Evolutionary conservation across 2,329 filamentous ascomycete species (phyloP), one percentile per base, ranked within the genome.

Genomic region (Talaromyces sp.): DNA sequence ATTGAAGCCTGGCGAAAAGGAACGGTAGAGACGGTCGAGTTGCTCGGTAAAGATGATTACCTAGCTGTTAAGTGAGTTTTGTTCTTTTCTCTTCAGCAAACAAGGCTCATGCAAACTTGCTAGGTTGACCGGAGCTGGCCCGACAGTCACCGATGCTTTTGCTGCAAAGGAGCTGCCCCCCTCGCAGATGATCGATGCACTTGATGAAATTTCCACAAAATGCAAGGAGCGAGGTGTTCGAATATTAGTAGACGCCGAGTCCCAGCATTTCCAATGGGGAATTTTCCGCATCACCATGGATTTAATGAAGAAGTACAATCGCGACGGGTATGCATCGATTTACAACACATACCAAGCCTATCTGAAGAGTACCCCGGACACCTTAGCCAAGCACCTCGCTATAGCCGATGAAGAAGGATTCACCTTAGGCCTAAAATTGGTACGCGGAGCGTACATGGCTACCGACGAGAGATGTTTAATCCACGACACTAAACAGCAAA

Each of bases 231-330:
- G 87, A 56, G 85, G 87, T 26, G 85, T 96, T 2, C 83, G 85
- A 3, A 81, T 97, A 1, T 84, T 96, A 2, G 91, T 96, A 64
- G 91, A 96, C 64, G 93, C 91, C 1, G 93, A 97, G 75, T 91
- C 96, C 73, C 86, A 88, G 60, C 82, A 84, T 59, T 83, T 95
- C 31, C 90, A 96, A 75, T 78, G 83, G 6, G 91, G 91, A 8
- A 93, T 96, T 63, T 88, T 95, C 71, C 83, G 85, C 66, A 93
- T 91, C 89, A 90, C 88, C 5, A 75, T 95, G 55, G 77, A 82
- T n/a, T 88, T 91, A 66, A 90, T 92, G 79, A 84, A 85, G 67
- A 86, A 84, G 70, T 93, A 90, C 79, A 96, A 96, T 77, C 83
- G 79, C 52, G 75, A 75, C n/a, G 77, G 74, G 0, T 83, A 83